These are phyloP conservation scores for Aspergillus taichungensis DNA, from an alignment of 495 filamentous ascomycete species.

Conservation along the genomic window DNA sequence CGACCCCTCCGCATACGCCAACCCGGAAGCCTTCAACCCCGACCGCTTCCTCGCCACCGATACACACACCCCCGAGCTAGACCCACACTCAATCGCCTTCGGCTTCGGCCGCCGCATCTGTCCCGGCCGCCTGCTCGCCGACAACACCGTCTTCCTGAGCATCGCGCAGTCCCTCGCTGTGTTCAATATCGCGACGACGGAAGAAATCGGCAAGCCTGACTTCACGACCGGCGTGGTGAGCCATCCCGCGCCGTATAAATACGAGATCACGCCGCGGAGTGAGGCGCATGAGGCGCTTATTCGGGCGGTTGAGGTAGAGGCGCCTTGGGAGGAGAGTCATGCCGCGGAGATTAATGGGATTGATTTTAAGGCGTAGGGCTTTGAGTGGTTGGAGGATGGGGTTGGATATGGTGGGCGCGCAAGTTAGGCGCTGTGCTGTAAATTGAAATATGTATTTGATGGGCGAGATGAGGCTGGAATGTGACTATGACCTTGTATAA, in stretches of 20 bases:
- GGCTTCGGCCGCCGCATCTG: conserved; percentile 35
- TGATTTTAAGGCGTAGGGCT: too few species aligned
- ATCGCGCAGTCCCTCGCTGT: conserved; percentile 26
- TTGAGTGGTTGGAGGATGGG: too few species aligned
- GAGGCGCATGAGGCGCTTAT: conserved; percentile 22
- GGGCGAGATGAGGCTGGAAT: too few species aligned
- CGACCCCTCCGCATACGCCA: conserved; percentile 23
- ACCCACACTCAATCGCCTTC: conserved; percentile 21
- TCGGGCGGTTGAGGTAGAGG: conserved; percentile 23
- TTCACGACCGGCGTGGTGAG: conserved; percentile 30
- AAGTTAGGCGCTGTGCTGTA: too few species aligned
- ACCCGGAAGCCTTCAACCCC: conserved; percentile 26
- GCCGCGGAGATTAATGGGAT: conserved; percentile 4
- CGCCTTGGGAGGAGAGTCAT: conserved; percentile 39
- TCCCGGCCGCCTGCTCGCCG: conserved; percentile 27
- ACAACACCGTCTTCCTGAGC: conserved; percentile 26
- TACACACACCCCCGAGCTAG: conserved; percentile 17
- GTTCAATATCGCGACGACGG: conserved; percentile 26
- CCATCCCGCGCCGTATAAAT: conserved; percentile 29
- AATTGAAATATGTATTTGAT: too few species aligned
- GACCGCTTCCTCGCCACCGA: conserved; percentile 23
- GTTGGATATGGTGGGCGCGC: too few species aligned
- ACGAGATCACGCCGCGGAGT: conserved; percentile 25
- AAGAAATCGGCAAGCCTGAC: conserved; percentile 17
- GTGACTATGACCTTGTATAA: too few species aligned